Base-by-base conservation (phyloP, 805 yeast genomes). In the Saccharomycopsis malanga region DNA sequence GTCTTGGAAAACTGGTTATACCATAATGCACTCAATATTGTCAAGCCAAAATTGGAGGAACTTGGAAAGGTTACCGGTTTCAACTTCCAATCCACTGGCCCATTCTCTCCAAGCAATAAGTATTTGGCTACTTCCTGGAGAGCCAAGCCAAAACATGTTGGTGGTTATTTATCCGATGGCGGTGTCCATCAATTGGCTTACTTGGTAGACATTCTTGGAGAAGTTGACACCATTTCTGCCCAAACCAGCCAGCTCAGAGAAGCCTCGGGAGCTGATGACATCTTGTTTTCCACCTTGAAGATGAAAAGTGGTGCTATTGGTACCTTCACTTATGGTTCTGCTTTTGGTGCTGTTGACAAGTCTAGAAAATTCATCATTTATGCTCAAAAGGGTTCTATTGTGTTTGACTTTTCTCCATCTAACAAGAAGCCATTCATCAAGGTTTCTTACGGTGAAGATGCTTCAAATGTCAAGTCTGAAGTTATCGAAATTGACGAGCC, bases 121-220 rank as follows among this genome's bases (percentile, higher is more conserved):
- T 85, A 83, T 59, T 61, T 79, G 50, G 62, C 68, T 20, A 89
- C 97, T 1, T 46, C 80, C 14, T 91, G 98, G 98, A 82, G 97
- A 73, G 77, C 75, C 61, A 72, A 81, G 41, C 97, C 98, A 27
- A 81, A 87, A 64, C 97, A 91, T 61, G 76, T 88, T 55, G 98
- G 98, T 46, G 97, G 97, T 0, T 89, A 72, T 65, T 70, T 91
- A 57, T 81, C 91, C 49, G 98, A 91, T 59, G 97, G 96, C 59
- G 98, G 97, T 61, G 98, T 91, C 21, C 98, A 91, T 66, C 97
- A 89, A 64, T 69, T 89, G 62, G 96, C 96, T 2, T 68, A 87
- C 34, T 73, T 89, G 54, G 87, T 95, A 6, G 87, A 79, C 50
- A 79, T 87, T 17, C 70, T 91, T 46, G 97, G 98, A 45, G 70